These are phyloP conservation scores for Pseudocercospora fuligena DNA, from an alignment of 2,329 filamentous ascomycete genomes.

Conservation along the genomic window DNA sequence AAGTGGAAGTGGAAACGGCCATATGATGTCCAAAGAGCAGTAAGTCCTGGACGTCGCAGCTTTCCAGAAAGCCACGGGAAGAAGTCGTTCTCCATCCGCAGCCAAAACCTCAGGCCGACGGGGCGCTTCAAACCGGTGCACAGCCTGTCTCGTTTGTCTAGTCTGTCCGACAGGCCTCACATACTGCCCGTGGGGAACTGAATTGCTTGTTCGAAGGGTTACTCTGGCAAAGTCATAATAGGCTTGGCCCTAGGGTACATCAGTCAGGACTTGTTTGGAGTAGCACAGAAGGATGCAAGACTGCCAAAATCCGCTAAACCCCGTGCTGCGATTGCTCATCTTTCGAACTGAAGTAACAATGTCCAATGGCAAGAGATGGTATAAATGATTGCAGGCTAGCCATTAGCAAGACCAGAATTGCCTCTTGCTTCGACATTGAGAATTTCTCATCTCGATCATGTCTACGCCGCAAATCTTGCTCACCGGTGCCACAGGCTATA, in stretches of 20 bases:
- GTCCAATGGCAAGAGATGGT: not conserved
- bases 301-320: not conserved
- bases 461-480: not conserved
- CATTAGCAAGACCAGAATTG: not conserved
- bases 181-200: not conserved
- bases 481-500: not conserved
- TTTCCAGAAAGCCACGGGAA: no score
- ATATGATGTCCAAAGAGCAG: no score
- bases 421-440: not conserved
- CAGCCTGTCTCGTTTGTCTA: slow-evolving; percentile 1
- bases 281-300: not conserved
- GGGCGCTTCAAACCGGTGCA: not conserved
- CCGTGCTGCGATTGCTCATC: not conserved
- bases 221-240: no score
- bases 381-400: not conserved
- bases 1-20: no score
- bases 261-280: not conserved
- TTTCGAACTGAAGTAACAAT: not conserved
- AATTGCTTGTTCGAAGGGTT: no score
- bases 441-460: not conserved
- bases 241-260: not conserved
- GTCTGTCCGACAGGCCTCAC: not conserved
- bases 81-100: not conserved
- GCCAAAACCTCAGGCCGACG: not conserved
- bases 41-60: no score